Conservation (phyloP, 805 yeast species). For the Schwanniomyces yamadae region DNA sequence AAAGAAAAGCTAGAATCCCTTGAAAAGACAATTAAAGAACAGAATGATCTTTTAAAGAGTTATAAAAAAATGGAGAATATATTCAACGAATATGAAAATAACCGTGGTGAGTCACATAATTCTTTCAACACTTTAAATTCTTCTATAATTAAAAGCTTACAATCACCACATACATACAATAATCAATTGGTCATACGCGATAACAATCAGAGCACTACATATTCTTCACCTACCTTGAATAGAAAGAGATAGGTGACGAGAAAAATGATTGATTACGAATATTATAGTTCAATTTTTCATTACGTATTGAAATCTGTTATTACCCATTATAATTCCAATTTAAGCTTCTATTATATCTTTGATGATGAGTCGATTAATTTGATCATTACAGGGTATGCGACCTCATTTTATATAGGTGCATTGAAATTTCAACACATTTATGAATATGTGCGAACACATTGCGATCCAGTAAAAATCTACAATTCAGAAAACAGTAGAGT, state of each 20-base stretch:
- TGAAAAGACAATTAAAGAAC: conserved; percentile 14
- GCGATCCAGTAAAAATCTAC: too few relatives aligned
- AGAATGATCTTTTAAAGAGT: conserved; percentile 8
- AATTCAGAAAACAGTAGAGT: too few relatives aligned
- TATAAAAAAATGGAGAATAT: conserved; percentile 2
- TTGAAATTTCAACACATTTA: too few relatives aligned
- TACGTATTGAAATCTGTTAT: too few relatives aligned
- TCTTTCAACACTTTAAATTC: conserved; percentile 1
- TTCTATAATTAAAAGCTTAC: conserved; percentile 2
- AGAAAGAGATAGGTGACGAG: conserved; percentile 5
- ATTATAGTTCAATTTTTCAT: too few relatives aligned
- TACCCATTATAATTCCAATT: too few relatives aligned
- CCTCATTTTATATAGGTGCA: too few relatives aligned
- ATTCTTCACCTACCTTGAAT: conserved; percentile 10
- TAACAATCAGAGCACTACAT: conserved; percentile 3
- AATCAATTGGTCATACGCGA: conserved; percentile 2
- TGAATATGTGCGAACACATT: too few relatives aligned
- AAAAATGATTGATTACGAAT: too few relatives aligned
- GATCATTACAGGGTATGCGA: too few relatives aligned
- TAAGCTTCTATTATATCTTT: too few relatives aligned
- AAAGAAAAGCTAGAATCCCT: conserved; percentile 10
- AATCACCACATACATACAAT: background rate
- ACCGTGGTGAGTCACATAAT: background rate
- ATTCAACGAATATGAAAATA: background rate
- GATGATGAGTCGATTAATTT: too few relatives aligned